Evolutionary conservation across 2,329 filamentous ascomycete species (phyloP), one percentile per base, ranked within the genome.

Genomic region (Penicillium sp.): DNA sequence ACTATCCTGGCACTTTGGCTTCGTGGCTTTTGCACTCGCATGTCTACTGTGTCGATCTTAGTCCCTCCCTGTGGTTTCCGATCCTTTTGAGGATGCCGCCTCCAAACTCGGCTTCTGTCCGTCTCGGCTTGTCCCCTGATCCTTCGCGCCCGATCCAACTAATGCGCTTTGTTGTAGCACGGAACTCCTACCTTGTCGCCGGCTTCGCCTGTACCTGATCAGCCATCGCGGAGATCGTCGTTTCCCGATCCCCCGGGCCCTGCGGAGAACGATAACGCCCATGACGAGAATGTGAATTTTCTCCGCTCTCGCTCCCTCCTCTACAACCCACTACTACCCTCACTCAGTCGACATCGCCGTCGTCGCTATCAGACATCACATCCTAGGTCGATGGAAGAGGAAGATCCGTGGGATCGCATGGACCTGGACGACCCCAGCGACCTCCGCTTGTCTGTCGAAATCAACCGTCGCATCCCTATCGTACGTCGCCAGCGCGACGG

Each of bases 281-380:
- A 75, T 45, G 68, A 77, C 63, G 78, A 77, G 54, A 81, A 80
- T 66, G 68, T 79, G 57, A 76, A 67, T 63, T 80, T 81, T 56
- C 70, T 82, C 48, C 76, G 79, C 48, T 73, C 69, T 48, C 67
- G 66, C 62, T 41, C 63, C 61, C 46, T 67, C 61, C 48, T 63
- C 54, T 51, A 57, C 57, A 53, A 63, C 55, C 48, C 64, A 53
- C 33, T 61, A 38, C 18, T 59, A 31, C 52, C 67, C 10, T 57
- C 64, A 1, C 54, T 64, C 31, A 66, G 61, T 54, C 68, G 68
- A 39, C 61, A 66, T 44, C 67, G 67, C 44, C 68, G 69, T 40
- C 67, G 69, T 33, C 65, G 63, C 39, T 65, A 68, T 41, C 62
- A 48, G 22, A 55, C 35, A 35, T 59, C 36, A 18, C 55, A 59